Conservation (phyloP, 129 eudicot genomes). For the Flaveria robusta region DNA sequence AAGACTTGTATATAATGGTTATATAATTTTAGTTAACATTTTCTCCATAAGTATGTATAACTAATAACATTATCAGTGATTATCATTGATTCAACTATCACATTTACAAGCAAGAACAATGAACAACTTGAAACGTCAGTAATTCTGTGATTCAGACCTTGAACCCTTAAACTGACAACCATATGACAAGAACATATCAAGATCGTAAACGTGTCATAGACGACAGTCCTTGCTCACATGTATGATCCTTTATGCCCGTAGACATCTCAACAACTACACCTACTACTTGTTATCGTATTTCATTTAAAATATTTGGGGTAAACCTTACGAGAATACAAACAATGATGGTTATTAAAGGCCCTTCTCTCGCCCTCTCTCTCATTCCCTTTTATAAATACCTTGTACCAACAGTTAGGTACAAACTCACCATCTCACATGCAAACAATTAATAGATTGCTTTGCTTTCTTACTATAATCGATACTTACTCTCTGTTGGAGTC, state of each 20-base stretch:
- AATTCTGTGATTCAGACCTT: not conserved
- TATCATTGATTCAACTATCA: no score
- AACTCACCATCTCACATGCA: not conserved
- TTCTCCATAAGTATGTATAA: no score
- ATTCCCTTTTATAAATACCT: not conserved
- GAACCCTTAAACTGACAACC: not conserved
- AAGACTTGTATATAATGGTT: not conserved
- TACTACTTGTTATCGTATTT: not conserved
- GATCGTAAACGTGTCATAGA: not conserved
- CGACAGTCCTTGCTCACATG: not conserved
- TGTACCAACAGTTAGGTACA: not conserved
- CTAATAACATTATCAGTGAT: no score
- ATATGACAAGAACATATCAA: not conserved
- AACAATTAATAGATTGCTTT: not conserved
- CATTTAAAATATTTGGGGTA: not conserved
- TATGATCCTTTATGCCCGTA: not conserved
- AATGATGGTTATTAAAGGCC: not conserved
- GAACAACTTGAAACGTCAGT: not conserved
- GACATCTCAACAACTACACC: not conserved
- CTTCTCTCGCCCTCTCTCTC: not conserved
- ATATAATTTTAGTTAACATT: no score
- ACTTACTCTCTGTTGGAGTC: not conserved
- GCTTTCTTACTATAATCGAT: not conserved
- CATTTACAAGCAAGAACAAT: not conserved
- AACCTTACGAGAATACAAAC: not conserved